Percentiles rank a stretch among this genome's conserved stretches.
Evolutionary conservation across 2,329 filamentous ascomycete species (phyloP).

Genomic region (Xylariaceae sp.): DNA sequence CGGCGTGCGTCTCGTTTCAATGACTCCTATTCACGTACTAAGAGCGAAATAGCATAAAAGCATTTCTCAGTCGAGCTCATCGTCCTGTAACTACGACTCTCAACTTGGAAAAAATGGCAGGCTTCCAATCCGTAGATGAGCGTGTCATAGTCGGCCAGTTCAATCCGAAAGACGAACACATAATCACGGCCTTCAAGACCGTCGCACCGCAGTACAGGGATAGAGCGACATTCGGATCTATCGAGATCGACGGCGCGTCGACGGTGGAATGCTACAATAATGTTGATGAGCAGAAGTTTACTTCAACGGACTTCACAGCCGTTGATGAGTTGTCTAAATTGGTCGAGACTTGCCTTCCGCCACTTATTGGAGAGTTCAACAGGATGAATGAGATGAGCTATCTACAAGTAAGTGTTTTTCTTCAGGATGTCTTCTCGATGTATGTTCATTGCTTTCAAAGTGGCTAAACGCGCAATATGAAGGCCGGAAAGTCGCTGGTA

Average conservation of each 20-base stretch:
- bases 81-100: slow-evolving; percentile 26
- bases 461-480: neutral
- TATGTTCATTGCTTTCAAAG: no score
- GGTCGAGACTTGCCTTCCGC: slow-evolving; percentile 35
- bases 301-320: slow-evolving; percentile 29
- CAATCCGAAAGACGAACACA: slow-evolving; percentile 24
- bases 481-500: slow-evolving; percentile 38
- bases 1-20: slow-evolving; percentile 29
- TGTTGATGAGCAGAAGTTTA: slow-evolving; percentile 33
- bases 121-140: slow-evolving; percentile 37
- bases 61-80: slow-evolving; percentile 27
- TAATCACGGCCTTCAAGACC: slow-evolving; percentile 29
- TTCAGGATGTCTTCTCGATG: no score
- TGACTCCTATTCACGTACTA: neutral
- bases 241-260: slow-evolving; percentile 13
- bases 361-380: slow-evolving; percentile 42
- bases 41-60: slow-evolving; percentile 25
- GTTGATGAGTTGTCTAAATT: slow-evolving; percentile 35
- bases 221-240: slow-evolving; percentile 40
- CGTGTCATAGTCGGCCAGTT: slow-evolving; percentile 41
- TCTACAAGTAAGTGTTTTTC: slow-evolving; percentile 30
- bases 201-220: slow-evolving; percentile 37
- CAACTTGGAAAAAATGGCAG: slow-evolving; percentile 15
- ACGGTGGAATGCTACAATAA: slow-evolving; percentile 40
- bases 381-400: slow-evolving; percentile 42